phyloP scores from a whole-genome alignment of 2,329 filamentous ascomycete genomes.

The Clonostachys sp. region DNA sequence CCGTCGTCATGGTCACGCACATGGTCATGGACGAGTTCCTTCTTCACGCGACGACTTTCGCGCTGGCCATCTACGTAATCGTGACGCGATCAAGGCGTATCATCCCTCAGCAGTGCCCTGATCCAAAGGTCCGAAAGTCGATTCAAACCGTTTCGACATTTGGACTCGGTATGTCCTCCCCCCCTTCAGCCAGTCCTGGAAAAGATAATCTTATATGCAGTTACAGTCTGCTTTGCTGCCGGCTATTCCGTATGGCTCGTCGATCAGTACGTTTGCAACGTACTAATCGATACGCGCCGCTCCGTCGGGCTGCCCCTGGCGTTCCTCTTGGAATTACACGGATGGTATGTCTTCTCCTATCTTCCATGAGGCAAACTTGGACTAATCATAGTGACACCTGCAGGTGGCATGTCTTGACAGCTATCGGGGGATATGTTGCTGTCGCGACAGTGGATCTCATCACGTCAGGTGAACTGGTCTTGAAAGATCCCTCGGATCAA shows the following conservation, averaged over 20 bases:
- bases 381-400: background rate
- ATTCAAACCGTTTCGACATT: background rate
- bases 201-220: too few species aligned
- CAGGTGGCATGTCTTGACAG: conserved; percentile 36
- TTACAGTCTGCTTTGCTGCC: conserved; percentile 22
- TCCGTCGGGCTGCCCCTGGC: conserved; percentile 25
- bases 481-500: conserved; percentile 13
- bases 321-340: conserved; percentile 32
- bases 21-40: conserved; percentile 37
- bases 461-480: conserved; percentile 20
- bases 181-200: background rate
- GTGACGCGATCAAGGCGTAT: conserved; percentile 17
- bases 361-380: conserved; percentile 1
- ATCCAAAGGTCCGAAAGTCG: conserved; percentile 11
- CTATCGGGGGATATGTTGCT: conserved; percentile 31
- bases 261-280: conserved; percentile 24
- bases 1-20: conserved; percentile 29
- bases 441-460: conserved; percentile 29
- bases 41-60: conserved; percentile 28
- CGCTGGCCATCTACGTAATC: conserved; percentile 24
- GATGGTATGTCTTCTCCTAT: conserved; percentile 22
- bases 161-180: background rate
- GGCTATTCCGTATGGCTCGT: conserved; percentile 33
- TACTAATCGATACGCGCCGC: conserved; percentile 16
- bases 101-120: conserved; percentile 21